Evolutionary conservation across 2,329 filamentous ascomycete species (phyloP), one percentile per base, ranked within the genome.

Genomic region (Curvularia spicifera): DNA sequence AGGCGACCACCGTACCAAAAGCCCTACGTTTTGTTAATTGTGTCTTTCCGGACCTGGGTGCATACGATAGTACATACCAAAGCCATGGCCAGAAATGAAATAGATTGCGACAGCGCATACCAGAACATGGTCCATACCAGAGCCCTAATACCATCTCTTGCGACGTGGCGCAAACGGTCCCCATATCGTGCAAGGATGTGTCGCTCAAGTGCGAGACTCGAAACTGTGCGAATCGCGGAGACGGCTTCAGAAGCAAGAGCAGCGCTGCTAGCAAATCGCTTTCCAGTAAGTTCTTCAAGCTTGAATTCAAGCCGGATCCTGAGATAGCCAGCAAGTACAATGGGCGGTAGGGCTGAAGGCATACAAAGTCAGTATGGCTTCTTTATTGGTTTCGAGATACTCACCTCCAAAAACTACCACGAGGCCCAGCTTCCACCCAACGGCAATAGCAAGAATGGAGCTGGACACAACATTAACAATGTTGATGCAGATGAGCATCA

Each of bases 171-270:
- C 83, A 87, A 31, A 95, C 84, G 48, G 87, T 87, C 2, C 78
- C 74, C 59, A 85, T 88, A 79, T 96, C 88, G 83, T 2, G 78
- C 70, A 67, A 91, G 84, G 3, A 98, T 91, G 70, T 97, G 91
- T 0, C 85, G 78, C 78, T 99, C 95, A 9, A 94, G 87, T 0
- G 93, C 97, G 44, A 99, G 84, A 8, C 92, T 91, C 4, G 93
- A 94, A 9, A 98, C 93, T 2, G 95, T 98, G 51, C 94, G 90
- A 66, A 98, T 97, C 6, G 93, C 91, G 2, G 91, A 93, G 31
- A 96, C 96, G 43, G 93, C 93, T 77, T 99, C 95, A 46, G 93
- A 95, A 10, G 95, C 95, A 72, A 90, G 96, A 55, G 89, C 89
- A 7, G 94, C 94, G 57, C 64, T 84, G 45, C 65, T 70, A 0